Percentiles rank a stretch among this genome's conserved stretches.
Evolutionary conservation across 805 yeast species (phyloP).

Genomic region (Ogataea henricii): DNA sequence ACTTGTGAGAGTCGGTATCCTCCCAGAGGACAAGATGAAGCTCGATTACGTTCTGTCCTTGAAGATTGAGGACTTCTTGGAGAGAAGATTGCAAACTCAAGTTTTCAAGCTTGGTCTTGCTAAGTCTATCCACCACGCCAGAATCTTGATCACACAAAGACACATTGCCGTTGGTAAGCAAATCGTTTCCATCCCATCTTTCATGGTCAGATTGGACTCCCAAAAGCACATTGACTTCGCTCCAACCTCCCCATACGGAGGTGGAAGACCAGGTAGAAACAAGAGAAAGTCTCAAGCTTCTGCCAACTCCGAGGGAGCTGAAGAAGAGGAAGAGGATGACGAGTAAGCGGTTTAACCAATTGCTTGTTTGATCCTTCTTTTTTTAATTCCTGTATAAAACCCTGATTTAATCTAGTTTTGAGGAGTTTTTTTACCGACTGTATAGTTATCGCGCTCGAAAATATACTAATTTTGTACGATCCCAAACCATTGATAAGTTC

Average conservation of each 20-base stretch:
- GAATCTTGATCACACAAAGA: constrained; percentile 98
- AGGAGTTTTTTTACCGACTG: constrained; percentile 13
- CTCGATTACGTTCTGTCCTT: constrained; percentile 99
- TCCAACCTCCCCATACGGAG: constrained; percentile 99
- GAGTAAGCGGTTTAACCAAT: constrained; percentile 47
- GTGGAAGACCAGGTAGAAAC: constrained; percentile 99
- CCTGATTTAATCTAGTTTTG: constrained; percentile 10
- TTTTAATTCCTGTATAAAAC: constrained; percentile 16
- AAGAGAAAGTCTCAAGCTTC: constrained; percentile 87
- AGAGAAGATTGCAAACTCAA: constrained; percentile 99
- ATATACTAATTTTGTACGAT: constrained; percentile 6
- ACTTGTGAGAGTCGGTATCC: constrained; percentile 98
- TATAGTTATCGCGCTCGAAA: constrained; percentile 8
- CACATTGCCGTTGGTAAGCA: constrained; percentile 99
- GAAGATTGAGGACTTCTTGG: constrained; percentile 98
- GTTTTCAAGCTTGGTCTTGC: constrained; percentile 99
- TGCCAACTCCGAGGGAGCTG: constrained; percentile 73
- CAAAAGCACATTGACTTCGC: constrained; percentile 99
- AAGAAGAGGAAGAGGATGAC: constrained; percentile 39
- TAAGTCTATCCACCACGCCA: constrained; percentile 99
- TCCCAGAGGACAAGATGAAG: constrained; percentile 99
- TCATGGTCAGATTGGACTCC: constrained; percentile 99
- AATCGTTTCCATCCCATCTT: constrained; percentile 97
- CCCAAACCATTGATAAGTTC: background rate
- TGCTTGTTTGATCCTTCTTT: constrained; percentile 7